These are phyloP conservation scores for Physcomitrium patens DNA, from an alignment of 225 moss, liverwort and hornwort species.

Conservation along the genomic window DNA sequence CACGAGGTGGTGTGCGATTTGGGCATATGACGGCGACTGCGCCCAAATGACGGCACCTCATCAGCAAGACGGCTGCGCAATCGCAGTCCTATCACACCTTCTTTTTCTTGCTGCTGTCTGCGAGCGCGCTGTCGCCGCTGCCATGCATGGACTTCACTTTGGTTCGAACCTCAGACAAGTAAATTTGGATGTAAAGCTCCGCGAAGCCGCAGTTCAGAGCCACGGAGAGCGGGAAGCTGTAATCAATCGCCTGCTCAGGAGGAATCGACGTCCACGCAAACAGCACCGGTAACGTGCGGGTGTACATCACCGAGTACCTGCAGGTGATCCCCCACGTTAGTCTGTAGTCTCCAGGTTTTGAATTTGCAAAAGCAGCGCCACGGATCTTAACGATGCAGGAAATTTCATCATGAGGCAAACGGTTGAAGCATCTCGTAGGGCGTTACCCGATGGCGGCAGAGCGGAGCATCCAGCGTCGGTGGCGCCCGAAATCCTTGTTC, in stretches of 20 bases:
- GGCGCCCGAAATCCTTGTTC: constrained; percentile 35
- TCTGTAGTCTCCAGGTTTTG: neutral
- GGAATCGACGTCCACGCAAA: neutral
- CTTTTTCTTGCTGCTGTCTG: constrained; percentile 12
- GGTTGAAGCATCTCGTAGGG: neutral
- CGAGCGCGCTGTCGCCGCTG: neutral
- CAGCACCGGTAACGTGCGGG: neutral
- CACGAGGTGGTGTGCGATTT: too few species aligned
- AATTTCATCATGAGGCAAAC: neutral
- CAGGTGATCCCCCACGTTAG: neutral
- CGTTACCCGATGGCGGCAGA: constrained; percentile 51
- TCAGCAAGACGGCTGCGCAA: too few species aligned
- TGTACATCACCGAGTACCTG: constrained; percentile 53
- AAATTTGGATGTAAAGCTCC: constrained; percentile 40
- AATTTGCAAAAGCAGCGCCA: neutral
- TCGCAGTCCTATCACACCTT: too few species aligned
- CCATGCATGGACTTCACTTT: neutral
- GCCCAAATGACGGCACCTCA: too few species aligned
- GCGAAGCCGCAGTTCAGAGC: constrained; percentile 38
- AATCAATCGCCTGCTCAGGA: constrained; percentile 3
- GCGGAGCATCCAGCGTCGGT: constrained; percentile 51
- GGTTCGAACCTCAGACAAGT: constrained; percentile 15
- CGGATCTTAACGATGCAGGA: too few species aligned
- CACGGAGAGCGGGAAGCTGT: constrained; percentile 25
- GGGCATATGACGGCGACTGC: too few species aligned